These are phyloP conservation scores for Aureobasidium sp. DNA, from an alignment of 2,329 filamentous ascomycete genomes.

Conservation along the genomic window DNA sequence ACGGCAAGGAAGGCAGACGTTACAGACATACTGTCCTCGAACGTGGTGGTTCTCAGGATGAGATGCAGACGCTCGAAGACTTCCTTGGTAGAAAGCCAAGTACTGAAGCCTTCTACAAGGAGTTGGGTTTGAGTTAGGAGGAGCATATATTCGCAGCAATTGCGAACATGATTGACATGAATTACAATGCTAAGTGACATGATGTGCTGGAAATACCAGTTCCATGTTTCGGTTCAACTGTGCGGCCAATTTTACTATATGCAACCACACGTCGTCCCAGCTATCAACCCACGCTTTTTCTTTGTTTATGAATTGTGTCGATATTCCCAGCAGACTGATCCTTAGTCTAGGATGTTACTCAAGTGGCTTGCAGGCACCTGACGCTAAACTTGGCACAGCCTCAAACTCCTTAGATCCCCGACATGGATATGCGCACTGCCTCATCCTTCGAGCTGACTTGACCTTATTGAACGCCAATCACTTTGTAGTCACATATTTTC, in stretches of 20 bases:
- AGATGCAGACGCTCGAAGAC: slow-evolving; percentile 82
- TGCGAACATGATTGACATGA: no score
- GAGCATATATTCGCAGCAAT: no score
- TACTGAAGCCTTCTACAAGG: slow-evolving; percentile 82
- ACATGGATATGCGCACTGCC: background rate
- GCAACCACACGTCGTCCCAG: no score
- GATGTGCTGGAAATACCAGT: no score
- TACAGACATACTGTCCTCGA: slow-evolving; percentile 85
- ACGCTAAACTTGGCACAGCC: background rate
- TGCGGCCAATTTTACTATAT: no score
- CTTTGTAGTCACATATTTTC: background rate
- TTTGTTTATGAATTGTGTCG: background rate
- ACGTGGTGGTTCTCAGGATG: slow-evolving; percentile 80
- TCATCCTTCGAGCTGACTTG: background rate
- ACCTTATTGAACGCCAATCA: background rate
- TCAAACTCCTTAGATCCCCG: background rate
- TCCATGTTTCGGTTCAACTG: no score
- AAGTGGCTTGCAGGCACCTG: background rate
- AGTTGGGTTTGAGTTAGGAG: slow-evolving; percentile 62
- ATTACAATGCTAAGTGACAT: no score
- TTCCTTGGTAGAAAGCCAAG: slow-evolving; percentile 82
- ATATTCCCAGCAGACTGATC: no score
- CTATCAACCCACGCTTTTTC: background rate
- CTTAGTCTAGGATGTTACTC: no score
- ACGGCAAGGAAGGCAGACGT: slow-evolving; percentile 74